These are phyloP conservation scores for Solanum piurae DNA, from an alignment of 257 asterid genomes.

Conservation along the genomic window DNA sequence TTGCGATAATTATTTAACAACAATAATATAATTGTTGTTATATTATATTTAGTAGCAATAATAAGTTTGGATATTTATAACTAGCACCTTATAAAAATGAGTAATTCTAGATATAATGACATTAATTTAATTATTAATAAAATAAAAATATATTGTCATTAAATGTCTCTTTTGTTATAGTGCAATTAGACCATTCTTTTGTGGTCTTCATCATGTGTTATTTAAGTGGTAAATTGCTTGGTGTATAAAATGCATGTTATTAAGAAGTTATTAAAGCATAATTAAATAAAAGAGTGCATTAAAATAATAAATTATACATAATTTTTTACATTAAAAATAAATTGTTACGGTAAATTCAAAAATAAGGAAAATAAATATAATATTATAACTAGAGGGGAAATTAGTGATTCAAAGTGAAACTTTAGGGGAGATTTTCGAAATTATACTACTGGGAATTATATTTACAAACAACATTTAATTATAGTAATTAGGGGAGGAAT, in stretches of 20 bases:
- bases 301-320: neutral
- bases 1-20: no score
- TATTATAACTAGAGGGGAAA: neutral
- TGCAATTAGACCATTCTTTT: neutral
- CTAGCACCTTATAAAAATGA: neutral
- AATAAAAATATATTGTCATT: neutral
- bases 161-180: no score
- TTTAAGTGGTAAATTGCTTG: neutral
- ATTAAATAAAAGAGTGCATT: neutral
- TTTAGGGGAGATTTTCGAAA: neutral
- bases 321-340: neutral
- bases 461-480: neutral
- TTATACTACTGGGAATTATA: neutral
- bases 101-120: no score
- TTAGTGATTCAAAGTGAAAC: neutral
- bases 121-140: no score
- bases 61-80: no score
- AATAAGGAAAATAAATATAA: neutral
- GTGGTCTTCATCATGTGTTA: neutral
- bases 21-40: no score
- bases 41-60: no score
- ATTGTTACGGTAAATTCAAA: neutral
- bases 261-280: neutral
- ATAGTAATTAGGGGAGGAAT: neutral
- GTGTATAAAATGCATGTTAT: neutral